A percentile compares a stretch with the other conserved stretches of the same genome.
Evolutionary conservation across 768 basidiomycete species (phyloP).

Genomic region (Lyophyllum decastes): DNA sequence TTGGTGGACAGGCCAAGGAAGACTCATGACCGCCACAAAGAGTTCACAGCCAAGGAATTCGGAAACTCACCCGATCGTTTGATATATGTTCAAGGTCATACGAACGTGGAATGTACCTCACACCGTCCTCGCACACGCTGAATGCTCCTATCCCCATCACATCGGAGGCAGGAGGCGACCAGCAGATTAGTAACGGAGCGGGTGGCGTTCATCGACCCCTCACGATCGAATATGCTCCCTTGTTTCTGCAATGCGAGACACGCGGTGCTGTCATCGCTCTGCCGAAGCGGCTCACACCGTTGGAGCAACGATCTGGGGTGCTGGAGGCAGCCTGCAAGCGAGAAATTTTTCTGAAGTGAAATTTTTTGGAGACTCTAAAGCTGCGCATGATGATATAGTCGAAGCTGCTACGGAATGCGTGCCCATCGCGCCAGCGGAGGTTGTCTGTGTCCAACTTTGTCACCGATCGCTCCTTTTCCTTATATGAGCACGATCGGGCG

Average conservation of each 20-base stretch:
- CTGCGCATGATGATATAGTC: neutral
- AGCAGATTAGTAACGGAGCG: neutral
- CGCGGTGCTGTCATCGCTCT: constrained; percentile 3
- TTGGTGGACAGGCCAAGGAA: neutral
- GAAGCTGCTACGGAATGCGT: neutral
- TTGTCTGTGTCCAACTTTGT: neutral
- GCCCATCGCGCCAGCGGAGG: neutral
- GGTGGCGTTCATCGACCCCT: neutral
- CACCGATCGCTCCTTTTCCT: constrained; percentile 4
- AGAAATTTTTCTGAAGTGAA: neutral
- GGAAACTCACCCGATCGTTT: neutral
- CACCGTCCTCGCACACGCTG: neutral
- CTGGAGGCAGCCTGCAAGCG: neutral
- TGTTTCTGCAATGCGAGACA: constrained; percentile 5
- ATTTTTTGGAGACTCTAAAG: neutral
- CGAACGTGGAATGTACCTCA: neutral
- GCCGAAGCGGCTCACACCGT: neutral
- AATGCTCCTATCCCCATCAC: neutral
- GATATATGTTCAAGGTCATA: neutral
- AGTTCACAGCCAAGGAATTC: neutral
- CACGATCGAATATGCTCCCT: constrained; percentile 13
- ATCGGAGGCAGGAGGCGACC: neutral
- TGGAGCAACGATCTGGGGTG: neutral
- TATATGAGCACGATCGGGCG: constrained; percentile 5
- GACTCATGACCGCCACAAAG: neutral